Base-by-base conservation (phyloP, 352 stramenopile species). In the Phytophthora rubi region DNA sequence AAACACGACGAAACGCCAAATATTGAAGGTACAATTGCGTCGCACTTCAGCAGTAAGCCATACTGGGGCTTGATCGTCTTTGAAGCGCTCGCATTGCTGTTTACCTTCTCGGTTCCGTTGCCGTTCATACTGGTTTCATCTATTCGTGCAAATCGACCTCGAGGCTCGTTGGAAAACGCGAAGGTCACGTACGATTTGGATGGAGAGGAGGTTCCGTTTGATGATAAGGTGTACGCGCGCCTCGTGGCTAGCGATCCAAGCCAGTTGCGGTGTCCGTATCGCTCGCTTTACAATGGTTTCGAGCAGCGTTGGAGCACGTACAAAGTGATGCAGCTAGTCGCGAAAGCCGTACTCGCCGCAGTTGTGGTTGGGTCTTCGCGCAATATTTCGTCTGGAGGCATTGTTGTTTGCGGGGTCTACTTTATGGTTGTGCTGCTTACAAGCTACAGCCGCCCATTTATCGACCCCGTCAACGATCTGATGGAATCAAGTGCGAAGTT, bases 271-370 rank as follows among this genome's bases (percentile, higher is more conserved):
- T 84, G 73, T 47, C 80, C 80, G 1, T 88, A 84, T 53, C 68
- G 72, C 6, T 84, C 79, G 54, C 70, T 88, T 13, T 88, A 88
- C 63, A 68, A 61, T 7, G 77, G 80, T 7, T 86, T 84, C 26
- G 80, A 88, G 57, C 69, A 65, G 52, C 68, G 69, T 32, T 86
- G 77, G 80, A 74, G 66, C 26, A 70, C 73, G 33, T 88, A 86
- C 64, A 83, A 84, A 48, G 73, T 85, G 0, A 67, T 81, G 26
- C 70, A 82, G 59, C 53, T 88, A 5, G 44, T 81, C 8, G 71
- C 75, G 13, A 88, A 86, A 42, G 68, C 79, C 15, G 59, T 82
- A 13, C 32, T 84, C 8, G 77, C 70, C 23, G 49, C 73, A 4
- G 51, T 87, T 16, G 56, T 76, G 6, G 65, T 80, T 2, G 60